These are phyloP conservation scores for Mycena albidolilacea DNA, from an alignment of 768 basidiomycete genomes.

Conservation along the genomic window DNA sequence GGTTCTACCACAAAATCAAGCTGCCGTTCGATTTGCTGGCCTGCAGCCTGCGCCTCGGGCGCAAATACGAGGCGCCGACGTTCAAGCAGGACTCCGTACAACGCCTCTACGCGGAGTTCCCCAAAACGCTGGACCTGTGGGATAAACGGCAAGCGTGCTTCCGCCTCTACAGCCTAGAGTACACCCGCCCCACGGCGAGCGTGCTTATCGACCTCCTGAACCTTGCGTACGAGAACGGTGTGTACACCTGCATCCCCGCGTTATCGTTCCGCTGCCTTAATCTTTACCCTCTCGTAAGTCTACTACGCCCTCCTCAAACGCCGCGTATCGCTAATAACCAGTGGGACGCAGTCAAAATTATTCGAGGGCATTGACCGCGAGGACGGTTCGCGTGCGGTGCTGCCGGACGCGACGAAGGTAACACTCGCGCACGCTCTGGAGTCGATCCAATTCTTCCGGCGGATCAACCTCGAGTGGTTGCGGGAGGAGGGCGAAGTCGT, in stretches of 20 bases:
- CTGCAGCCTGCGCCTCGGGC: conserved; percentile 2
- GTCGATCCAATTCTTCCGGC: conserved; percentile 13
- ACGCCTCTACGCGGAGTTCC: neutral
- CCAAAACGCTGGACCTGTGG: neutral
- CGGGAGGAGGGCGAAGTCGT: conserved; percentile 16
- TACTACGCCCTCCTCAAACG: no score
- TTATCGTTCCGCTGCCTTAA: conserved; percentile 18
- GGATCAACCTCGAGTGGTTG: conserved; percentile 2
- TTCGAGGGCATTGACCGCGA: conserved; percentile 12
- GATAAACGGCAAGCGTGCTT: neutral
- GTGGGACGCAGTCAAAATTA: neutral
- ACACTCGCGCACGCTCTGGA: conserved; percentile 4
- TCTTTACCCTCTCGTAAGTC: conserved; percentile 16
- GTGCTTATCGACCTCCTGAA: conserved; percentile 15
- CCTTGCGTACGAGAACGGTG: conserved; percentile 16
- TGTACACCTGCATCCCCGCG: conserved; percentile 11
- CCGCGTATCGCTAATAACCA: neutral
- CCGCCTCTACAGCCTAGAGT: neutral
- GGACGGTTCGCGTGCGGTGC: neutral
- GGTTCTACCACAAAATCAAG: neutral
- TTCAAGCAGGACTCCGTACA: conserved; percentile 1
- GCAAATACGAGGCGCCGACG: conserved; percentile 14
- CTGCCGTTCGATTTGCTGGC: neutral
- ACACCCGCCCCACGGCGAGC: neutral
- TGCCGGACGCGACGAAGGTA: conserved; percentile 3